Evolutionary conservation across 352 stramenopile species (phyloP), one percentile per base, ranked within the genome.

Genomic region (Pythium vanterpoolii): DNA sequence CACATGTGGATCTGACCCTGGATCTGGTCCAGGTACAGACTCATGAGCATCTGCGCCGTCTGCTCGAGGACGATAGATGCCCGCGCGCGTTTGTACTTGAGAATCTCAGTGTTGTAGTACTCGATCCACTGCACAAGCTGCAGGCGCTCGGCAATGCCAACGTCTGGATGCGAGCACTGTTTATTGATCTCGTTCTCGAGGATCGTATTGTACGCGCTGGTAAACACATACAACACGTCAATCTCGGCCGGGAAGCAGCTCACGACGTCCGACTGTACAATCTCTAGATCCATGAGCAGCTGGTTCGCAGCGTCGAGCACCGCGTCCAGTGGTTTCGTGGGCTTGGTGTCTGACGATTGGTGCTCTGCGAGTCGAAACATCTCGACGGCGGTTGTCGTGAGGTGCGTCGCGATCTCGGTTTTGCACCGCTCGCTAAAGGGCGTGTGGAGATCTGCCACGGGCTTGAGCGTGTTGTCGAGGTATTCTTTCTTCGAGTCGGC

Each of bases 101-200:
- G 77, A 26, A 95, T 87, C 66, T 95, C 83, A 0, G 71, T 69
- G 66, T 95, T 95, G 72, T 92, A 95, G 61, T 92, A 93, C 45
- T 95, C 85, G 38, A 95, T 92, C 85, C 85, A 95, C 60, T 95
- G 85, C 18, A 95, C 77, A 26, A 95, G 68, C 44, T 95, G 83
- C 5, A 95, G 65, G 0, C 83, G 84, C 31, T 93, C 77, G 0
- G 79, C 79, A 38, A 93, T 84, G 4, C 85, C 77, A 1, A 93
- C 66, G 30, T 92, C 77, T 5, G 76, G 65, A 46, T 79, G 75
- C 0, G 67, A 66, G 52, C 76, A 90, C 23, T 90, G 73, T 28
- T 64, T 77, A 11, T 60, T 76, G 51, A 95, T 90, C 49, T 90
- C 76, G 9, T 51, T 72, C 45, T 95, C 85, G 1, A 95, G 58